Evolutionary conservation across 805 yeast species (phyloP).

Genomic region (Cyberlindnera maritima): DNA sequence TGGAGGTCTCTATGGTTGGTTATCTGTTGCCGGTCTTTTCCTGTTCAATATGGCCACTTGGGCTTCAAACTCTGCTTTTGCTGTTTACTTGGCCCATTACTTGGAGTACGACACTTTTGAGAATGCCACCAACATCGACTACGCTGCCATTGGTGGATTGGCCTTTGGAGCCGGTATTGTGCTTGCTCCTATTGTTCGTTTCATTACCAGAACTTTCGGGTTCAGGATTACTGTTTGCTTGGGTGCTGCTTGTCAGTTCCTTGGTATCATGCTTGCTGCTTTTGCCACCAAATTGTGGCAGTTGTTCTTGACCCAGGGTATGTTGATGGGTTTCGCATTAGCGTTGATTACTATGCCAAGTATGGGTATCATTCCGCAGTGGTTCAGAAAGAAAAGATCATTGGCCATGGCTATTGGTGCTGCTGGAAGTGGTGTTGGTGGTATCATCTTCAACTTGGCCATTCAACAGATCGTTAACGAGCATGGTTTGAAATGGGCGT

Average conservation of each 20-base stretch:
- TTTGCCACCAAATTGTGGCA: slow-evolving; percentile 61
- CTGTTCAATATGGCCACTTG: slow-evolving; percentile 27
- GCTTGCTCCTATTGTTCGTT: slow-evolving; percentile 51
- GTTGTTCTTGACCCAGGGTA: slow-evolving; percentile 64
- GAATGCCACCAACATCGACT: slow-evolving; percentile 56
- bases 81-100: slow-evolving; percentile 61
- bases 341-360: slow-evolving; percentile 58
- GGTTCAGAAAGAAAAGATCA: slow-evolving; percentile 64
- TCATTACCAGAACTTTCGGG: slow-evolving; percentile 30
- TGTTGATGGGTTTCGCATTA: slow-evolving; percentile 50
- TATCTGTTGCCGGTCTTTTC: slow-evolving; percentile 22
- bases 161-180: slow-evolving; percentile 56
- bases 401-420: slow-evolving; percentile 39
- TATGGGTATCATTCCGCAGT: slow-evolving; percentile 60
- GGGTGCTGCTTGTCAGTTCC: slow-evolving; percentile 52
- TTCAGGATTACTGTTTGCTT: slow-evolving; percentile 40
- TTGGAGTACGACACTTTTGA: slow-evolving; percentile 44
- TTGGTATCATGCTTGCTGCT: slow-evolving; percentile 58
- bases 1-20: slow-evolving; percentile 28
- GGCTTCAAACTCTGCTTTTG: slow-evolving; percentile 38
- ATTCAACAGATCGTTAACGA: slow-evolving; percentile 33
- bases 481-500: slow-evolving; percentile 33
- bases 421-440: slow-evolving; percentile 43
- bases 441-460: slow-evolving; percentile 39
- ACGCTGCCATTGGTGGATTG: slow-evolving; percentile 67